Evolutionary conservation across 331 rosid genomes (phyloP).

Genomic region (Saraca asoca): DNA sequence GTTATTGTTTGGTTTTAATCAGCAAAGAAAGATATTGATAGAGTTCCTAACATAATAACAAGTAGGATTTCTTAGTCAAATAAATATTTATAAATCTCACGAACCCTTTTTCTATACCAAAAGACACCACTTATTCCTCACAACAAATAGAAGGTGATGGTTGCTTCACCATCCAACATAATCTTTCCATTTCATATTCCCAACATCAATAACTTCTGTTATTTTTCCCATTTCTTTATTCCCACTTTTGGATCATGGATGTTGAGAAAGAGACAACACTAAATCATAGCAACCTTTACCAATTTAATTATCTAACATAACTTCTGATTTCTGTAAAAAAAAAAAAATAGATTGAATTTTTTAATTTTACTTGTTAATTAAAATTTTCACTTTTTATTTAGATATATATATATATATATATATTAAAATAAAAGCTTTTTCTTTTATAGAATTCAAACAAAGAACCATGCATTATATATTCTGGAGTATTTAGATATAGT

Average conservation of each 20-base stretch:
- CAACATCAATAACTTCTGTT: background rate
- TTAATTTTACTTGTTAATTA: too few relatives aligned
- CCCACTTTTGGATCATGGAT: background rate
- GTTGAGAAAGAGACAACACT: background rate
- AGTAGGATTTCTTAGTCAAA: constrained; percentile 31
- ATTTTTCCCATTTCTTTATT: background rate
- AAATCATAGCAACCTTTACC: background rate
- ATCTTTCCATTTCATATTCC: too few relatives aligned
- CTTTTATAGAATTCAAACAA: too few relatives aligned
- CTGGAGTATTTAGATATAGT: too few relatives aligned
- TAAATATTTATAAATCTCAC: background rate
- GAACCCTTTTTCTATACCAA: constrained; percentile 3
- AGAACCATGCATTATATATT: too few relatives aligned
- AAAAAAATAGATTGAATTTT: too few relatives aligned
- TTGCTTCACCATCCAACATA: constrained; percentile 35
- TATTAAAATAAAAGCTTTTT: too few relatives aligned
- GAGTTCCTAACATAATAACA: constrained; percentile 21
- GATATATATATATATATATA: too few relatives aligned
- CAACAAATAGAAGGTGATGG: constrained; percentile 46
- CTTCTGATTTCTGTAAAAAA: too few relatives aligned
- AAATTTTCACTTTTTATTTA: too few relatives aligned
- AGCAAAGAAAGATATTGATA: background rate
- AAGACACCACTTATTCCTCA: constrained; percentile 14
- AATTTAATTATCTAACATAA: too few relatives aligned
- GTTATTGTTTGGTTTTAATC: too few relatives aligned